Evolutionary conservation across 176 grass and related monocot genomes (phyloP).

Genomic region (Tuctoria greenei): DNA sequence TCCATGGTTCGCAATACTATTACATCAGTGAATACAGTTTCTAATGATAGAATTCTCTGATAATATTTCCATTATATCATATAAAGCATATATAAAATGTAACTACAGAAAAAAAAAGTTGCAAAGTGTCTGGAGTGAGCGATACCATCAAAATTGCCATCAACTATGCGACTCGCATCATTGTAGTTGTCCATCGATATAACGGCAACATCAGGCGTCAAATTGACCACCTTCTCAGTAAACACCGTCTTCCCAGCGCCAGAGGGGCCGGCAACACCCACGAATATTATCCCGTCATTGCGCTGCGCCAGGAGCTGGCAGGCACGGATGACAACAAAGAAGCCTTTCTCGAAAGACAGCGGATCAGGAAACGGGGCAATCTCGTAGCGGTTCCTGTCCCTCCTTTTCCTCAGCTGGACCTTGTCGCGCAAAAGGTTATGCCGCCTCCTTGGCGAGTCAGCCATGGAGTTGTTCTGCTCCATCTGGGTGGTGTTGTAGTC

Average conservation of each 20-base stretch:
- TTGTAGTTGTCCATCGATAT: conserved; percentile 99
- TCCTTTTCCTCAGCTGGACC: conserved; percentile 81
- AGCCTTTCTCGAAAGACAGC: conserved; percentile 96
- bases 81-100: neutral
- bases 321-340: conserved; percentile 87
- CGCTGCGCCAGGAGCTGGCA: conserved; percentile 83
- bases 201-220: conserved; percentile 80
- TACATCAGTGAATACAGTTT: neutral
- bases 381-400: conserved; percentile 72
- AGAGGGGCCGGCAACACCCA: conserved; percentile 87
- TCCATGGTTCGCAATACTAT: neutral
- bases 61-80: conserved; percentile 17
- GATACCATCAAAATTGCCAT: conserved; percentile 98
- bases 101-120: neutral
- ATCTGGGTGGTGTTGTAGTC: conserved; percentile 24
- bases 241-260: conserved; percentile 96
- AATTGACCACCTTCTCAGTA: conserved; percentile 93
- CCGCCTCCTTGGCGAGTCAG: conserved; percentile 62
- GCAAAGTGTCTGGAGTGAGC: neutral
- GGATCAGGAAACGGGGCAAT: conserved; percentile 73
- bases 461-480: conserved; percentile 54
- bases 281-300: conserved; percentile 89
- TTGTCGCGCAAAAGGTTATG: conserved; percentile 84
- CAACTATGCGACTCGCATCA: conserved; percentile 79
- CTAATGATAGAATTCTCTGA: neutral